phyloP scores from a whole-genome alignment of 192 early-diverging fungal species.

The Thamnidium elegans region DNA sequence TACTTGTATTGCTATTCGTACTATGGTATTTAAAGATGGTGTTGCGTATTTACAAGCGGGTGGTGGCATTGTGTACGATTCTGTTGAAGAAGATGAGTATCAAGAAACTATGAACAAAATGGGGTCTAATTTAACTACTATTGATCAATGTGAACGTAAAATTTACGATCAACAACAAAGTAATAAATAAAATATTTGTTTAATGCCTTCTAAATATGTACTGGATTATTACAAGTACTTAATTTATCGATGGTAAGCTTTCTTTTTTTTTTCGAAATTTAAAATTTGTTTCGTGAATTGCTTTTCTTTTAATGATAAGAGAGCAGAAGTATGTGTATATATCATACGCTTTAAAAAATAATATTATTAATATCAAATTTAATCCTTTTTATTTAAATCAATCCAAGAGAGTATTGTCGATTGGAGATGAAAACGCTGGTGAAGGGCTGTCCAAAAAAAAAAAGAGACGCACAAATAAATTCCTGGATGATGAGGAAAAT shows the following conservation, averaged over 20 bases:
- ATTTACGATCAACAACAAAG: constrained; percentile 67
- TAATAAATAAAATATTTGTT: constrained; percentile 8
- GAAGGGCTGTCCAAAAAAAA: too few species aligned
- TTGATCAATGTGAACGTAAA: constrained; percentile 83
- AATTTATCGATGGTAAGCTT: not conserved
- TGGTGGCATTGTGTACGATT: constrained; percentile 96
- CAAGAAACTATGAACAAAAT: constrained; percentile 97
- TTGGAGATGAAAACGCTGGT: too few species aligned
- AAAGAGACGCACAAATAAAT: too few species aligned
- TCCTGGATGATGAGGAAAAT: too few species aligned
- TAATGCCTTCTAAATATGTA: not conserved
- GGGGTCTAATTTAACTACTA: constrained; percentile 82
- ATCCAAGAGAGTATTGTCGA: too few species aligned
- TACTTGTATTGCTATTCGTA: constrained; percentile 98
- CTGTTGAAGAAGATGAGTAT: constrained; percentile 86
- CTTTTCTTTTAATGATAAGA: too few species aligned
- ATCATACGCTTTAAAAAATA: too few species aligned
- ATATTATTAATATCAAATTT: too few species aligned
- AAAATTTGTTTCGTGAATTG: too few species aligned
- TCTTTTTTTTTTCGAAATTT: too few species aligned
- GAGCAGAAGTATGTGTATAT: too few species aligned
- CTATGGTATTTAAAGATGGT: constrained; percentile 97
- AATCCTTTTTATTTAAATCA: too few species aligned
- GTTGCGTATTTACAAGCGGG: constrained; percentile 89
- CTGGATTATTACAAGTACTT: not conserved